A percentile compares a stretch with the other conserved stretches of the same genome.
phyloP scores from a whole-genome alignment of 805 yeast species.

The Candida ficus region DNA sequence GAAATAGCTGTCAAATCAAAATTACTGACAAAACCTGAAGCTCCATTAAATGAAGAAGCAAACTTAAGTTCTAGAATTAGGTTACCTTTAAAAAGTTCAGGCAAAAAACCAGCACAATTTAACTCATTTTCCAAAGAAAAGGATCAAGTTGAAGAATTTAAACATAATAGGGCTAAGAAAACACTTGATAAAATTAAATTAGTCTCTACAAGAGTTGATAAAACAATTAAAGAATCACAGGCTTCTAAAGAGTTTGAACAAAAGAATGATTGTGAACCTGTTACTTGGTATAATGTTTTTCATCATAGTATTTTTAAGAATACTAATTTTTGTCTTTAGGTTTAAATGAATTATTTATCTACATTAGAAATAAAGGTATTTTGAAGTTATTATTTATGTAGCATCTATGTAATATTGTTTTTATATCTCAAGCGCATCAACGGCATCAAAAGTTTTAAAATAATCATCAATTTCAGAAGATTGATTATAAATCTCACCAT shows the following conservation, averaged over 20 bases:
- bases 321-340: constrained; percentile 29
- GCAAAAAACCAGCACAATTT: background rate
- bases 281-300: constrained; percentile 49
- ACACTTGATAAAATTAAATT: constrained; percentile 2
- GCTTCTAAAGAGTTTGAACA: background rate
- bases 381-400: no score
- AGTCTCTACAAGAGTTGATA: constrained; percentile 4
- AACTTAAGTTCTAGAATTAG: no score
- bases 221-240: background rate
- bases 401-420: no score
- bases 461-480: background rate
- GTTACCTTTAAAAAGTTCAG: no score
- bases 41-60: no score
- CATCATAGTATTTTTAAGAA: constrained; percentile 47
- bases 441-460: constrained; percentile 8
- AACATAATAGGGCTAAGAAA: background rate
- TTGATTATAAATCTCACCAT: background rate
- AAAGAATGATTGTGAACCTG: constrained; percentile 35
- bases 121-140: constrained; percentile 1
- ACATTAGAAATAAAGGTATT: no score
- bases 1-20: constrained; percentile 7
- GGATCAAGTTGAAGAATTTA: constrained; percentile 5
- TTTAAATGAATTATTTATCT: no score
- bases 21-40: no score
- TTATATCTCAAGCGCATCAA: no score